phyloP scores from a whole-genome alignment of 2,329 filamentous ascomycete species.

The Ophiostoma australiae region DNA sequence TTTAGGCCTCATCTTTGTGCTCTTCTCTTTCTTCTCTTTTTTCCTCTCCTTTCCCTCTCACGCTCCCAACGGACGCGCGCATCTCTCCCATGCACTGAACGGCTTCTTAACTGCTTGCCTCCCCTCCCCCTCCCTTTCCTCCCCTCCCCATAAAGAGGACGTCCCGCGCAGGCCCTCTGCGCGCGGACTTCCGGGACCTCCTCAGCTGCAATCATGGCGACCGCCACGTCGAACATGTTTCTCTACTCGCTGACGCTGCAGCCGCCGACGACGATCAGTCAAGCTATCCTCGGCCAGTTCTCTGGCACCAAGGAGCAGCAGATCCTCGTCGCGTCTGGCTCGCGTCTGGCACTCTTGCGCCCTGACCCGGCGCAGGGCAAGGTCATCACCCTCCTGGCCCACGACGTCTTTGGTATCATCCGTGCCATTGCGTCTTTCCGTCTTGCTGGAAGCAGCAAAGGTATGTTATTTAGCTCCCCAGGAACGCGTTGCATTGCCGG shows the following conservation, averaged over 20 bases:
- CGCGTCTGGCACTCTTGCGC: slow-evolving; percentile 79
- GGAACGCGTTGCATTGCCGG: neutral
- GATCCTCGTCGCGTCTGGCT: slow-evolving; percentile 89
- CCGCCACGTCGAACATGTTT: slow-evolving; percentile 89
- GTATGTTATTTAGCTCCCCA: slow-evolving; percentile 60
- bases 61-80: slow-evolving; percentile 13
- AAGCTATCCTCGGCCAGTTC: slow-evolving; percentile 92
- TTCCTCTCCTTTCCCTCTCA: neutral
- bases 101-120: neutral
- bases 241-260: slow-evolving; percentile 97
- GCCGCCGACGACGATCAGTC: slow-evolving; percentile 79
- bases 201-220: slow-evolving; percentile 66
- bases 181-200: slow-evolving; percentile 46
- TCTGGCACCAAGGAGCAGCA: slow-evolving; percentile 95
- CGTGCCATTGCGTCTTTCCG: slow-evolving; percentile 83
- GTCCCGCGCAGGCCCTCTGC: slow-evolving; percentile 31
- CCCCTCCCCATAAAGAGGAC: slow-evolving; percentile 17
- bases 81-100: slow-evolving; percentile 21
- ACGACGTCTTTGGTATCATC: slow-evolving; percentile 95
- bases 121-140: slow-evolving; percentile 16
- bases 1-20: slow-evolving; percentile 13
- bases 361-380: slow-evolving; percentile 82
- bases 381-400: slow-evolving; percentile 77
- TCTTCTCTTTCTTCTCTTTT: neutral
- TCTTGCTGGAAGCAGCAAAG: slow-evolving; percentile 90